Base-by-base conservation (phyloP, 768 basidiomycete species). In the Trametes villosa region DNA sequence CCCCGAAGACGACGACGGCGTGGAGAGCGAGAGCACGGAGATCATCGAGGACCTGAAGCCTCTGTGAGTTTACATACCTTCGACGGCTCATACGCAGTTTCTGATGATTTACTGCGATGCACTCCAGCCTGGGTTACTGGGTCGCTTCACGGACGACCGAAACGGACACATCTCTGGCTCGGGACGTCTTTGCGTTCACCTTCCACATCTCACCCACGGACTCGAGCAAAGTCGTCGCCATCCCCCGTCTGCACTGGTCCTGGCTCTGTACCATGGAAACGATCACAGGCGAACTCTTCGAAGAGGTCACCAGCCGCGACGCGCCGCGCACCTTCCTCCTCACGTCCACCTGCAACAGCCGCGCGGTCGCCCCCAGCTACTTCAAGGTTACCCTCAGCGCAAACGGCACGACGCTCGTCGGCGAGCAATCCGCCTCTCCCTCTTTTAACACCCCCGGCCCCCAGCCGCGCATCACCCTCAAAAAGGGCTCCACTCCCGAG, bases 401-500 rank as follows among this genome's bases (percentile, higher is more conserved):
- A 2, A 49, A 59, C 24, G 57, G 49, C 36, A 18, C 8, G 4
- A 51, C 57, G 4, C 49, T 59, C 22, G 20, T 9, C 15, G 49
- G 57, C 9, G 40, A 20, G 5, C 20, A 22, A 15, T 18, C 13
- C 5, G 13, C 15, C 5, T 38, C 36, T 15, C 18, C 36, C 1
- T 12, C 9, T 15, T 15, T 15, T 17, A 20, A 11, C 3, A 34
- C 20, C 5, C 15, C 15, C 41, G 30, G 20, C 22, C 2, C n/a
- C 29, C 1, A 13, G 5, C 6, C 31, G 12, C 57, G 13, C 8
- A 15, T 44, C 12, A 30, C 41, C 17, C 2, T 59, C 40, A 59
- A 52, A 31, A 42, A 51, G 18, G 26, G 15, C 22, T n/a, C 15
- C 8, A 17, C 68, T 2, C 66, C 70, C 0, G 69, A 71, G n/a